These are phyloP conservation scores for Coleophoma cylindrospora DNA, from an alignment of 2,329 filamentous ascomycete genomes.

Conservation along the genomic window DNA sequence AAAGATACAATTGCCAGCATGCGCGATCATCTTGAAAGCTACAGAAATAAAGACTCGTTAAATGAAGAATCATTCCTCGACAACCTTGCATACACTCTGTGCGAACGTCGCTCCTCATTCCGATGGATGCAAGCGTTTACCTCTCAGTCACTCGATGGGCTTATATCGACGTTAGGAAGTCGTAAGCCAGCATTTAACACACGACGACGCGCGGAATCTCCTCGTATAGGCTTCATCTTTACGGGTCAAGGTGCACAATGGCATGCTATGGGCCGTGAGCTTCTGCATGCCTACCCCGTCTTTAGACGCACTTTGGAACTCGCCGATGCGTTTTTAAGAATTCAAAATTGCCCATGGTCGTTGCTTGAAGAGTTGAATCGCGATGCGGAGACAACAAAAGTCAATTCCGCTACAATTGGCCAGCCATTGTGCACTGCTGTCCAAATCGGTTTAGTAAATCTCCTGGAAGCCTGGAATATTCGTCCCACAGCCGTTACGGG, in stretches of 20 bases:
- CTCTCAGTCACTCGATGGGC: background rate
- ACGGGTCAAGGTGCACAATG: slow-evolving; percentile 10
- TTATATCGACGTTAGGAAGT: background rate
- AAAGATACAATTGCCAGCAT: background rate
- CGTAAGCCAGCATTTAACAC: slow-evolving; percentile 22
- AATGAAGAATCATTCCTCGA: background rate
- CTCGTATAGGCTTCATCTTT: slow-evolving; percentile 5
- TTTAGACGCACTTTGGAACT: slow-evolving; percentile 19
- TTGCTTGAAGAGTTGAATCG: background rate
- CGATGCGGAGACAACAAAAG: slow-evolving; percentile 24
- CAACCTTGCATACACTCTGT: slow-evolving; percentile 2
- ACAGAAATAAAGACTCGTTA: background rate
- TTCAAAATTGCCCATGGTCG: background rate
- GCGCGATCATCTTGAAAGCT: background rate
- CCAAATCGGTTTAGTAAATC: slow-evolving; percentile 36
- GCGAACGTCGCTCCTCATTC: slow-evolving; percentile 2
- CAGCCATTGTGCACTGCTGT: slow-evolving; percentile 39
- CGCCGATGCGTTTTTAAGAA: background rate
- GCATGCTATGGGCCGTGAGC: slow-evolving; percentile 1
- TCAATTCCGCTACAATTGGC: background rate
- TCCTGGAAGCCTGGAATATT: slow-evolving; percentile 36
- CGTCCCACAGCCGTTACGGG: slow-evolving; percentile 31
- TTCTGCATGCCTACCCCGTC: slow-evolving; percentile 20
- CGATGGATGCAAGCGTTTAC: slow-evolving; percentile 1
- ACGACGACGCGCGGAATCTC: background rate